Conservation (phyloP, 2,329 filamentous ascomycete genomes). For the Fusarium begoniae region DNA sequence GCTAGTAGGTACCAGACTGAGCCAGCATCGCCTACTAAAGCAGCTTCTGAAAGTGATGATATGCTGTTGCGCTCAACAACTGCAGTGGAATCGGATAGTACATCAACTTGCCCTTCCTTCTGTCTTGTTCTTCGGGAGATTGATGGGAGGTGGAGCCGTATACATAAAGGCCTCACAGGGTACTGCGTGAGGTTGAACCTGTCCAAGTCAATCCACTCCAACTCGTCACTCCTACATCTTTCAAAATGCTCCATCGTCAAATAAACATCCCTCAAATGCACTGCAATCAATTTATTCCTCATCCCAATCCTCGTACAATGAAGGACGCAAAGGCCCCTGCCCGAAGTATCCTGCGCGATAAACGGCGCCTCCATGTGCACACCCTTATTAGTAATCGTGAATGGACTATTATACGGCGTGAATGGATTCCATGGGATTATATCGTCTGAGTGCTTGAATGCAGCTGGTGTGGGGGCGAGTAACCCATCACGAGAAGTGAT, state of each 20-base stretch:
- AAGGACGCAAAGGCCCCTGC: not conserved
- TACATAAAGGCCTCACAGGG: not conserved
- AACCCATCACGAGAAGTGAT: not conserved
- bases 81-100: rapidly evolving
- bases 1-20: not conserved
- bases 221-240: not conserved
- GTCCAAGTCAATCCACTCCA: not conserved
- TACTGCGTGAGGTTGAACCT: not conserved
- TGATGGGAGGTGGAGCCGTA: not conserved
- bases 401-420: not conserved
- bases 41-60: not conserved
- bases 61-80: rapidly evolving
- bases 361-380: conserved; percentile 6
- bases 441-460: not conserved
- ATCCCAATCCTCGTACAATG: not conserved
- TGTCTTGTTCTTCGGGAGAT: rapidly evolving
- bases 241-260: conserved; percentile 29
- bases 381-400: conserved; percentile 13
- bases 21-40: not conserved
- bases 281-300: not conserved
- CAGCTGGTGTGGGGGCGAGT: not conserved
- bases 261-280: not conserved
- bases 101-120: rapidly evolving
- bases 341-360: not conserved
- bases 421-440: conserved; percentile 14